A percentile compares a stretch with the other conserved stretches of the same genome.
Evolutionary conservation across 2,329 filamentous ascomycete species (phyloP).

Genomic region (Pseudogymnoascus sp.): DNA sequence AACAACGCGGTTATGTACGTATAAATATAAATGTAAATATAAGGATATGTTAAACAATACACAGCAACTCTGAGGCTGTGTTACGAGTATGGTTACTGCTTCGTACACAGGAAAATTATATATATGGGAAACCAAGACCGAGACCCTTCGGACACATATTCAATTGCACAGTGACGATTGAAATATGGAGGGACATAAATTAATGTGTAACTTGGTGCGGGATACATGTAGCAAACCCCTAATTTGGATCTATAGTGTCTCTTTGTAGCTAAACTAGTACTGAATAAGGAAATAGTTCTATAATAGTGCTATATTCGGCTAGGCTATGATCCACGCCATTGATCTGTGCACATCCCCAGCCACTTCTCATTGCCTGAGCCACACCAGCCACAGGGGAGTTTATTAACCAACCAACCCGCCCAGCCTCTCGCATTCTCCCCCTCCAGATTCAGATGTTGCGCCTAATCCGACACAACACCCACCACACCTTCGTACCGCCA

Average conservation of each 20-base stretch:
- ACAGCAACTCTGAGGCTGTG: background rate
- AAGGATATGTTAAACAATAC: background rate
- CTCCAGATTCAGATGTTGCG: slow-evolving; percentile 12
- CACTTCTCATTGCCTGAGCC: background rate
- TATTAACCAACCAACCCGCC: background rate
- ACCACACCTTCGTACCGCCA: background rate
- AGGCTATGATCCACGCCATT: background rate
- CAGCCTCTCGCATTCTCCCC: slow-evolving; percentile 13
- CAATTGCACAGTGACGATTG: background rate
- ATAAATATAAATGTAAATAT: background rate
- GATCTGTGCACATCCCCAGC: background rate
- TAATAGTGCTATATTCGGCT: background rate
- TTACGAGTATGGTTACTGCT: background rate
- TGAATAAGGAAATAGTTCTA: background rate
- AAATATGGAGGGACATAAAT: background rate
- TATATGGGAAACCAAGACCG: background rate
- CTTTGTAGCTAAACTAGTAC: background rate
- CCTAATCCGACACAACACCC: background rate
- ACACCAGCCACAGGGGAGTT: slow-evolving; percentile 15
- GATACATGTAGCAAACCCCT: background rate
- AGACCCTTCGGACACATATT: slow-evolving; percentile 6
- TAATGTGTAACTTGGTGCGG: background rate
- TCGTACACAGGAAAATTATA: background rate
- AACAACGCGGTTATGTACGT: background rate
- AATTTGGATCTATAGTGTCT: background rate